A percentile compares a stretch with the other conserved stretches of the same genome.
These are phyloP conservation scores for Trypanosoma theileri DNA, from an alignment of 208 protist species.

Conservation along the genomic window DNA sequence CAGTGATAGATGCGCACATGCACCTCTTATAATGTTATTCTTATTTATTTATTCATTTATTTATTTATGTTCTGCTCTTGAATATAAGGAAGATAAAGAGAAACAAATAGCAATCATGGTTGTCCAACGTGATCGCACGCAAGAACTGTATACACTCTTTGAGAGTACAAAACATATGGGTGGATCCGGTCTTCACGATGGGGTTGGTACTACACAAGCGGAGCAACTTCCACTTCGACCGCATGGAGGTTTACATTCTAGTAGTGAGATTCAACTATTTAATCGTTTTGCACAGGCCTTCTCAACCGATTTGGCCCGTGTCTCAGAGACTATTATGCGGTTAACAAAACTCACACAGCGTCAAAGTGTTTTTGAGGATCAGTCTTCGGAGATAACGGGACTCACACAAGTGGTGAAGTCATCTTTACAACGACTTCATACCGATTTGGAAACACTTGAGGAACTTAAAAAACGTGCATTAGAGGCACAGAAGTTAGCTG, in stretches of 20 bases:
- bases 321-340: constrained; percentile 81
- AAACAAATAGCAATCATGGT: constrained; percentile 19
- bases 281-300: constrained; percentile 82
- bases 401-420: constrained; percentile 82
- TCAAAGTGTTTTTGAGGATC: constrained; percentile 90
- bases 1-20: too few relatives aligned
- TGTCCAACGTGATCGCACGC: constrained; percentile 36
- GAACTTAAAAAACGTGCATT: constrained; percentile 69
- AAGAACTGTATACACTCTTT: constrained; percentile 40
- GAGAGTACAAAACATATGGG: constrained; percentile 15
- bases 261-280: constrained; percentile 74
- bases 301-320: constrained; percentile 69
- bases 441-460: constrained; percentile 71
- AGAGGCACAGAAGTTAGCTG: constrained; percentile 46
- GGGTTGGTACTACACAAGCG: neutral
- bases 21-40: too few relatives aligned
- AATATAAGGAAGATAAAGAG: neutral
- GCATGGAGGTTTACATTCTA: constrained; percentile 48
- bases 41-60: constrained; percentile 7
- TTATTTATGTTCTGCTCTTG: neutral
- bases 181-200: neutral
- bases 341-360: constrained; percentile 76
- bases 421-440: constrained; percentile 77
- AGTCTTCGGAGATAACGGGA: constrained; percentile 70
- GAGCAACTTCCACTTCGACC: constrained; percentile 11